phyloP scores from a whole-genome alignment of 768 basidiomycete species.

The Auricularia sp. region DNA sequence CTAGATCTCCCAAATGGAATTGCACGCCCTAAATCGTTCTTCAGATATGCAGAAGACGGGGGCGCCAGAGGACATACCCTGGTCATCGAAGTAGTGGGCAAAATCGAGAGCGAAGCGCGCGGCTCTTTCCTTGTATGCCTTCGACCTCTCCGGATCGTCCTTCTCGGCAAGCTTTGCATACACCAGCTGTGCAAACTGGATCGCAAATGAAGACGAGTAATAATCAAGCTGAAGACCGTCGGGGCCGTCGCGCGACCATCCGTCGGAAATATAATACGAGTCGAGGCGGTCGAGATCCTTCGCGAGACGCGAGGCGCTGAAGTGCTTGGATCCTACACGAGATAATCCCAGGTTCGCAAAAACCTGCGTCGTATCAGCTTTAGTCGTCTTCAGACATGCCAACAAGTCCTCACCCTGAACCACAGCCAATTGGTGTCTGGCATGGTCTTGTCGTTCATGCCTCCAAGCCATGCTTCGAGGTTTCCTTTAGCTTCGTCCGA shows the following conservation, averaged over 20 bases:
- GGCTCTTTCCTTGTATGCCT: constrained; percentile 55
- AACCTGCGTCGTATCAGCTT: constrained; percentile 30
- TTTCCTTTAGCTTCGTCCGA: constrained; percentile 40
- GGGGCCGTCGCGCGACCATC: constrained; percentile 71
- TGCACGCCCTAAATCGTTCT: constrained; percentile 40
- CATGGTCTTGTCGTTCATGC: constrained; percentile 77
- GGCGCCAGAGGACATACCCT: constrained; percentile 33
- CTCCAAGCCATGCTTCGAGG: constrained; percentile 57
- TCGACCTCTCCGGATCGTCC: constrained; percentile 52
- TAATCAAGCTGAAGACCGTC: constrained; percentile 73
- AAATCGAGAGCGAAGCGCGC: constrained; percentile 57
- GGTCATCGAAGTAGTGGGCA: constrained; percentile 63
- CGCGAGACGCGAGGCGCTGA: constrained; percentile 52
- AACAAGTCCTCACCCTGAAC: constrained; percentile 46
- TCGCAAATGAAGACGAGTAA: constrained; percentile 71
- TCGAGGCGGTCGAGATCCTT: constrained; percentile 67
- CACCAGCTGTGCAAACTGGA: constrained; percentile 61
- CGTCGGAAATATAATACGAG: constrained; percentile 66
- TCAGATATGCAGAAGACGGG: too few relatives aligned
- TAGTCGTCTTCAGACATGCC: constrained; percentile 1
- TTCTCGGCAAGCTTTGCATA: constrained; percentile 57
- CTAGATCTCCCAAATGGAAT: constrained; percentile 69
- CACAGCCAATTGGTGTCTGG: constrained; percentile 79
- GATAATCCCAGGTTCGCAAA: constrained; percentile 66
- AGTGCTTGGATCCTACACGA: constrained; percentile 47